These are phyloP conservation scores for Spathaspora girioi DNA, from an alignment of 805 yeast genomes.

Conservation along the genomic window DNA sequence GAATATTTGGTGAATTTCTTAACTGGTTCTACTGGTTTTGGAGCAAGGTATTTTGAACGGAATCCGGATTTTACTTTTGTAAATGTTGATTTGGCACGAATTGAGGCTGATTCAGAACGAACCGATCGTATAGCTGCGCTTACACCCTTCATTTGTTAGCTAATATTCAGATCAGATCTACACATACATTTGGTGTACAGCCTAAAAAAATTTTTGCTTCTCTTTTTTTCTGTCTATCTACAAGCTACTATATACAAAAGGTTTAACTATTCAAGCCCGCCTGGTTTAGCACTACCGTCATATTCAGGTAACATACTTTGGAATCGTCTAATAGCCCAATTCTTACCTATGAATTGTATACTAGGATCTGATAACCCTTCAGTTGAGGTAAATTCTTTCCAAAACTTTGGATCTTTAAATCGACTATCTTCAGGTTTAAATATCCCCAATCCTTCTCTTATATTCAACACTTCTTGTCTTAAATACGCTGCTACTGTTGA, in stretches of 20 bases:
- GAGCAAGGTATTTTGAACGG: not conserved
- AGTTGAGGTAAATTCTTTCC: constrained; percentile 63
- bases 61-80: not conserved
- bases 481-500: constrained; percentile 66
- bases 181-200: not conserved
- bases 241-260: not conserved
- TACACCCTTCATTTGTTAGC: not conserved
- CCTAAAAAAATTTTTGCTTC: not conserved
- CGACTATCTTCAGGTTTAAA: constrained; percentile 64
- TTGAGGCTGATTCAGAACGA: not conserved
- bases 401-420: constrained; percentile 64
- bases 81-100: not conserved
- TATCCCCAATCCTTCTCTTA: constrained; percentile 33
- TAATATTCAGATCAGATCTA: not conserved
- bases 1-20: not conserved
- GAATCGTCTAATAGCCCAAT: constrained; percentile 76
- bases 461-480: constrained; percentile 58
- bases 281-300: constrained; percentile 7
- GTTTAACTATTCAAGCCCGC: not conserved
- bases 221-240: not conserved
- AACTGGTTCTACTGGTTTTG: not conserved
- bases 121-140: not conserved
- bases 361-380: constrained; percentile 70
- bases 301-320: constrained; percentile 48
- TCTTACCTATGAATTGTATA: constrained; percentile 68